Evolutionary conservation across 345 rosid species (phyloP).

Genomic region (Kandelia obovata): DNA sequence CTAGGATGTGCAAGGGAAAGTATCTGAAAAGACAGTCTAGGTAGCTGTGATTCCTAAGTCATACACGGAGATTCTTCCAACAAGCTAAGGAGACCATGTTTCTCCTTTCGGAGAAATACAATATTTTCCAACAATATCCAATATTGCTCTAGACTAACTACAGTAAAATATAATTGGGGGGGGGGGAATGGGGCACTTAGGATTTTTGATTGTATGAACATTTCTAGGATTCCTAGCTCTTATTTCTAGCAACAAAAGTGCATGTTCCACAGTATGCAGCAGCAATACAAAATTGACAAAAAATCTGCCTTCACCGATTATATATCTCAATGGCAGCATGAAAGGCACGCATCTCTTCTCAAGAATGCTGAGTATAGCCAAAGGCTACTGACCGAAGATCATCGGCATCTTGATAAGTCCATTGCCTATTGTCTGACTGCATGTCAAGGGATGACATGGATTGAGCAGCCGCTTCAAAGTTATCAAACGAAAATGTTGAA

Average conservation of each 20-base stretch:
- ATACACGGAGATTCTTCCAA: slow-evolving; percentile 25
- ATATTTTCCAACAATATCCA: slow-evolving; percentile 24
- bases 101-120: slow-evolving; percentile 12
- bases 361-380: slow-evolving; percentile 54
- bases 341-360: slow-evolving; percentile 7
- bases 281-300: slow-evolving; percentile 37
- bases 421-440: slow-evolving; percentile 43
- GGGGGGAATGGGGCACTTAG: slow-evolving; percentile 24
- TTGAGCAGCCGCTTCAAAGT: slow-evolving; percentile 56
- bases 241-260: slow-evolving; percentile 44
- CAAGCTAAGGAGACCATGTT: slow-evolving; percentile 21
- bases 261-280: slow-evolving; percentile 36
- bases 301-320: slow-evolving; percentile 33
- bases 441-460: slow-evolving; percentile 42
- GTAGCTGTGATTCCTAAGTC: slow-evolving; percentile 21
- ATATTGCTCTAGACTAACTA: slow-evolving; percentile 32
- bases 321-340: not conserved
- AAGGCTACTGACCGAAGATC: slow-evolving; percentile 63
- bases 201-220: slow-evolving; percentile 33
- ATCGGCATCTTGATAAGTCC: slow-evolving; percentile 59
- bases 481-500: slow-evolving; percentile 42
- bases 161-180: not conserved
- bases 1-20: slow-evolving; percentile 11
- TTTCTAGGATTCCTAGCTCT: slow-evolving; percentile 44
- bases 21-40: slow-evolving; percentile 1